Base-by-base conservation (phyloP, 2,329 filamentous ascomycete species). In the Beauveria scarabaeidicola region DNA sequence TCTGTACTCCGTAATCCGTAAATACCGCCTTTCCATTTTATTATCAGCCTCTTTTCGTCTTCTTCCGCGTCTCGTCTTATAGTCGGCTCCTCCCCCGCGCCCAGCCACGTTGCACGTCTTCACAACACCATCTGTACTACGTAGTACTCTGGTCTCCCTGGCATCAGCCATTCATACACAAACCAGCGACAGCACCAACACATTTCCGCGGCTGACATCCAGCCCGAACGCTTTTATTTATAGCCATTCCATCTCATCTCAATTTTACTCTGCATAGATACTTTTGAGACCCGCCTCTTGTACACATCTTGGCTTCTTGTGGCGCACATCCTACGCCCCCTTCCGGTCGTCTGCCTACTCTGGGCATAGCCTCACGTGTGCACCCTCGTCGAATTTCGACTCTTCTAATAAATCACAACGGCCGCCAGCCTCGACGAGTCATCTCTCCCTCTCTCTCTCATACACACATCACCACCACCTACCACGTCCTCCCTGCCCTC, bases 281-380 rank as follows among this genome's bases (percentile, higher is more conserved):
- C 46, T 19, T 19, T 23, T n/a, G 25, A 23, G 21, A 19, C 15
- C 41, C 41, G 41, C 40, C 27, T 23, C n/a, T 55, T 47, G 23
- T 47, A 10, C n/a, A 8, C n/a, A 8, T 17, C 21, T 53, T 52
- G 23, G 25, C 46, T 23, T 36, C 29, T 25, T 41, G 46, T 58
- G 55, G 55, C 27, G 25, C 13, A 11, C 47, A 27, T 44, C 27
- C 17, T 38, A 25, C 56, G 46, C 40, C 27, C 47, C 38, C 56
- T 32, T 25, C 46, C 57, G 50, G 50, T 59, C 43, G 50, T 51
- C 25, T 47, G 40, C 57, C 57, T 43, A 27, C 50, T 59, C 57
- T 53, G 17, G 50, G 57, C 50, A 53, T 59, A 53, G 57, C 50
- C 57, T 59, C 57, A 59, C 57, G 57, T 59, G 57, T 41, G 48